Evolutionary conservation across 441 rosid species (phyloP), one percentile per base, ranked within the genome.

Genomic region (Daphne laureola): DNA sequence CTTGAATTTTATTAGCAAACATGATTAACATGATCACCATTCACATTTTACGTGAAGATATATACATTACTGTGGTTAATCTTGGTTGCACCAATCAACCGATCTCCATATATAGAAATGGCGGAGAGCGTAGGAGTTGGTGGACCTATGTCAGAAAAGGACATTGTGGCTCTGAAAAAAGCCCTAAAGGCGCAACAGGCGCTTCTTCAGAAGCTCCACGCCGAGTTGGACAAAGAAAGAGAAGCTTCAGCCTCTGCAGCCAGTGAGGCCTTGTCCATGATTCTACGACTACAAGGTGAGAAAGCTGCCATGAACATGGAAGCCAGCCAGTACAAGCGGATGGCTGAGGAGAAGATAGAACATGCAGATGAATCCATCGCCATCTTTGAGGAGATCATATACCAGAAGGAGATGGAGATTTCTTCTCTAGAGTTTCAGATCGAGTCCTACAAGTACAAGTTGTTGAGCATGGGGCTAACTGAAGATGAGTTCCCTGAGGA

Each of bases 241-340:
- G 94, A 88, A 57, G 78, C 94, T 16, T 64, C 96, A 2, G 68
- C 85, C 0, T 53, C 81, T 0, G 91, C 96, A 17, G 80, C 87
- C 0, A 81, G 73, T 13, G 94, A 85, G 62, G 87, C 96, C 4
- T 44, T 88, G 46, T 74, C 94, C 0, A 88, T 88, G 94, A 88
- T 88, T 26, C 54, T 88, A 17, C 80, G 85, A 9, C 65, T 88
- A 58, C 94, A 88, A 70, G 80, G 73, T 2, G 90, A 88, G 65
- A 85, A 81, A 70, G 83, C 89, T 38, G 71, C 61, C 0, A 52
- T 85, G 16, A 66, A 77, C 57, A 74, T 81, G 90, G 90, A 87
- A 76, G 85, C 88, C 0, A 75, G 57, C 12, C 96, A 83, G 38
- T 88, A 83, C 62, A 85, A 81, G 76, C 78, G 94, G 58, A 73